Percentiles rank a stretch among this genome's conserved stretches.
Evolutionary conservation across 108 stramenopile genomes (phyloP).

Genomic region (Skeletonema potamos): DNA sequence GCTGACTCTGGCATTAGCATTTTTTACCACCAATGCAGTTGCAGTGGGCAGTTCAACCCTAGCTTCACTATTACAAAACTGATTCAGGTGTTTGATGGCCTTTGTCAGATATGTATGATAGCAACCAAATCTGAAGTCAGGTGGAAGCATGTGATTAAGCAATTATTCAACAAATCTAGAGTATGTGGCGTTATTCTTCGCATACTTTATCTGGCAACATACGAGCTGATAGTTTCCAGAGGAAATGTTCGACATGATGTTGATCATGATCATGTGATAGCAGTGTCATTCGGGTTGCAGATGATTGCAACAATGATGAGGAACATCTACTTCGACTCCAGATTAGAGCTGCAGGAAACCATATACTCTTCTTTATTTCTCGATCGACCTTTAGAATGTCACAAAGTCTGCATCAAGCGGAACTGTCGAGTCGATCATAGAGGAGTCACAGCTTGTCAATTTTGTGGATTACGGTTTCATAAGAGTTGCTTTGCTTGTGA

Average conservation of each 20-base stretch:
- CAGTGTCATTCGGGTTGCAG: neutral
- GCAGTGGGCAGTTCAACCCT: neutral
- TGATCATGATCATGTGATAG: neutral
- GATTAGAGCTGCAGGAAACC: neutral
- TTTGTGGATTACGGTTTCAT: neutral
- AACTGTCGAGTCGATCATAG: neutral
- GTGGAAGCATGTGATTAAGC: neutral
- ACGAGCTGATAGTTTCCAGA: neutral
- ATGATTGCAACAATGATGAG: neutral
- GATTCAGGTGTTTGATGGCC: neutral
- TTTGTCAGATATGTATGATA: neutral
- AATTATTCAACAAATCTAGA: neutral
- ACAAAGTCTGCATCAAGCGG: neutral
- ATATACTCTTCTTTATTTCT: neutral
- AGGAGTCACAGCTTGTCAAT: neutral
- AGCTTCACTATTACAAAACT: neutral
- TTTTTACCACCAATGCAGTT: neutral
- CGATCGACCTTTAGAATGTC: neutral
- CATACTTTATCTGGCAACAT: neutral
- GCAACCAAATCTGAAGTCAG: neutral
- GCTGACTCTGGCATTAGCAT: neutral
- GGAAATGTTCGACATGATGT: neutral
- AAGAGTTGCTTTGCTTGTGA: neutral
- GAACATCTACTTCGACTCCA: neutral
- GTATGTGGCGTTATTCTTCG: neutral